phyloP scores from a whole-genome alignment of 345 rosid species.

The Tarenaya hassleriana region DNA sequence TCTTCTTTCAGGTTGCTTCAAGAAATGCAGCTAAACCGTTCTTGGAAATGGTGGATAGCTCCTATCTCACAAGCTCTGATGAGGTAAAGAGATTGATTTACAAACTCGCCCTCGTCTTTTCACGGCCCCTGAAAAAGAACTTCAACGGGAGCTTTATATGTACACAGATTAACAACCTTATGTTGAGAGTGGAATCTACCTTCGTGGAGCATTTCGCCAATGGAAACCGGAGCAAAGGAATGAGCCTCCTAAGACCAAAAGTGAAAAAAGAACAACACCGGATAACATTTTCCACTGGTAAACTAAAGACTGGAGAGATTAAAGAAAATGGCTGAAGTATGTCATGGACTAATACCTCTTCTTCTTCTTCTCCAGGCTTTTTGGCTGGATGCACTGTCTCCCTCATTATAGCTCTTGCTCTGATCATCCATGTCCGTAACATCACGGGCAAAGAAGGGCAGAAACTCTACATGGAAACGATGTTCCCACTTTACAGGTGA shows the following conservation, averaged over 20 bases:
- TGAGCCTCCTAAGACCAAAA: slow-evolving; percentile 51
- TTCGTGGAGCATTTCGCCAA: slow-evolving; percentile 55
- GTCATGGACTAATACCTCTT: background rate
- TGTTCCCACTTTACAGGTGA: slow-evolving; percentile 63
- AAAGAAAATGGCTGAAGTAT: background rate
- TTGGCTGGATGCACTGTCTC: slow-evolving; percentile 52
- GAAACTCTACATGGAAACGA: slow-evolving; percentile 41
- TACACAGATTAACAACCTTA: slow-evolving; percentile 39
- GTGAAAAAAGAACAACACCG: slow-evolving; percentile 49
- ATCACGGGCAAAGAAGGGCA: slow-evolving; percentile 26
- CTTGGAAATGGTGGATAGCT: slow-evolving; percentile 41
- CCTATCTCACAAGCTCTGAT: slow-evolving; percentile 37
- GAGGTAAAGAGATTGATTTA: slow-evolving; percentile 22
- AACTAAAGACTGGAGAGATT: background rate
- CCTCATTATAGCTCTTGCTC: slow-evolving; percentile 37
- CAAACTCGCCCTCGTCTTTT: background rate
- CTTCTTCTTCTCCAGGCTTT: slow-evolving; percentile 36
- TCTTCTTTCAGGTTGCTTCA: slow-evolving; percentile 29
- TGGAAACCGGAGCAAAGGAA: slow-evolving; percentile 52
- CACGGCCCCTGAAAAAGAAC: background rate
- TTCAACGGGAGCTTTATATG: background rate
- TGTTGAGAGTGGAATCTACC: slow-evolving; percentile 53
- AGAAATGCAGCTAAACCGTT: slow-evolving; percentile 34
- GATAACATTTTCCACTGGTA: slow-evolving; percentile 50
- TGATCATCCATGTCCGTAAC: slow-evolving; percentile 32